Conservation (phyloP, 306 rosid species). For the Vigna unguiculata region DNA sequence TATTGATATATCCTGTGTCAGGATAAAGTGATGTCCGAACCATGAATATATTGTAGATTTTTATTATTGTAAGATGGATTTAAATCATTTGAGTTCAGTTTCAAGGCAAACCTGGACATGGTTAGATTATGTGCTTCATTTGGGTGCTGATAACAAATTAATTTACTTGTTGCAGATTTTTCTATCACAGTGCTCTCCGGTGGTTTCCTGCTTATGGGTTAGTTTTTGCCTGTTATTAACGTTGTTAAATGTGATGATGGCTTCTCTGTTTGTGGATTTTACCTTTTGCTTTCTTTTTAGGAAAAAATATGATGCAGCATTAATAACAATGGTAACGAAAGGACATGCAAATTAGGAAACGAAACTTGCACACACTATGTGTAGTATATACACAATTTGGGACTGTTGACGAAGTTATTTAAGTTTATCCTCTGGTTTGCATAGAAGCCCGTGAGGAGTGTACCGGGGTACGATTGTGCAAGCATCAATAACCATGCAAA, state of each 20-base stretch:
- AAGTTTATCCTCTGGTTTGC: conserved; percentile 4
- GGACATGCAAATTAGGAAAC: background rate
- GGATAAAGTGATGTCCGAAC: conserved; percentile 30
- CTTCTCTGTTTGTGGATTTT: conserved; percentile 5
- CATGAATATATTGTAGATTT: conserved; percentile 22
- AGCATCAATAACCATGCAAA: background rate
- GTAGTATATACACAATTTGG: background rate
- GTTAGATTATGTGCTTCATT: conserved; percentile 12
- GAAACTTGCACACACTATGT: conserved; percentile 26
- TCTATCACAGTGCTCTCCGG: conserved; percentile 89
- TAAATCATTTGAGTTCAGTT: background rate
- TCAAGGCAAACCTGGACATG: conserved; percentile 19
- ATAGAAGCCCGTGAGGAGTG: conserved; percentile 13
- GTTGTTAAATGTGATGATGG: conserved; percentile 15
- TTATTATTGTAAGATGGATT: conserved; percentile 25
- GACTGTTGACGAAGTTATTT: background rate
- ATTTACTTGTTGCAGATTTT: conserved; percentile 66
- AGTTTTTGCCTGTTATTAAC: conserved; percentile 49
- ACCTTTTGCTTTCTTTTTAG: background rate
- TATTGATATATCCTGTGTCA: background rate
- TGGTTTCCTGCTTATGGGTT: conserved; percentile 94
- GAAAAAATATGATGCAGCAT: conserved; percentile 3
- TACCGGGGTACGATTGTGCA: background rate
- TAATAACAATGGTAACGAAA: conserved; percentile 28
- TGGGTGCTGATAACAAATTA: conserved; percentile 37